These are phyloP conservation scores for Mucor mucedo DNA, from an alignment of 371 early-diverging fungal species.

Conservation along the genomic window DNA sequence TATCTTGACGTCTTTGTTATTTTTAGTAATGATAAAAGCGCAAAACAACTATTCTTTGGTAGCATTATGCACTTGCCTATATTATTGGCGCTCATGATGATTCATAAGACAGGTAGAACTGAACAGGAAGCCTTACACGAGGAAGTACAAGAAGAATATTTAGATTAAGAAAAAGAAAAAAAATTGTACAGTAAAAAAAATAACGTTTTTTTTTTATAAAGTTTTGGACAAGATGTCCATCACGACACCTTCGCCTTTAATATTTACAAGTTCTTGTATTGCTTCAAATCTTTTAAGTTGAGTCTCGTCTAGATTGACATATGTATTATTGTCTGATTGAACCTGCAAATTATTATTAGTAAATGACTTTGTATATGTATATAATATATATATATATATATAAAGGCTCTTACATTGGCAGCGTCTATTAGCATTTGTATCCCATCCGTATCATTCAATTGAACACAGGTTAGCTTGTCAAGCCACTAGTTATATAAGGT, in stretches of 20 bases:
- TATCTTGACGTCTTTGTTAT: too few relatives aligned
- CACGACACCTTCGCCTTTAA: constrained; percentile 13
- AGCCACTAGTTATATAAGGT: neutral
- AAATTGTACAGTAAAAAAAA: neutral
- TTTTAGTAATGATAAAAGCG: constrained; percentile 78
- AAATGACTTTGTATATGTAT: too few relatives aligned
- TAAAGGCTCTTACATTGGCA: constrained; percentile 6
- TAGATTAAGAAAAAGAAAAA: neutral
- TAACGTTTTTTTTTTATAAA: neutral
- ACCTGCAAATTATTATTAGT: too few relatives aligned
- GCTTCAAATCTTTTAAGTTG: constrained; percentile 13
- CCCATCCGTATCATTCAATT: constrained; percentile 5
- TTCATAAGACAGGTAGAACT: constrained; percentile 67
- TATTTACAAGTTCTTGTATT: constrained; percentile 12
- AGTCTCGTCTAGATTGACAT: neutral
- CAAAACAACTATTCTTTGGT: constrained; percentile 91
- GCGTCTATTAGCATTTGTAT: constrained; percentile 29
- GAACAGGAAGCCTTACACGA: too few relatives aligned
- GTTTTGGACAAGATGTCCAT: constrained; percentile 11
- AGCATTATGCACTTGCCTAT: constrained; percentile 89
- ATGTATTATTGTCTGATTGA: neutral
- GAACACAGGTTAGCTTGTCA: neutral
- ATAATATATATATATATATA: too few relatives aligned
- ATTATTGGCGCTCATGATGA: constrained; percentile 82
- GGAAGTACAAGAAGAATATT: neutral